Conservation (phyloP, 2,329 filamentous ascomycete genomes). For the Diaporthe vexans region DNA sequence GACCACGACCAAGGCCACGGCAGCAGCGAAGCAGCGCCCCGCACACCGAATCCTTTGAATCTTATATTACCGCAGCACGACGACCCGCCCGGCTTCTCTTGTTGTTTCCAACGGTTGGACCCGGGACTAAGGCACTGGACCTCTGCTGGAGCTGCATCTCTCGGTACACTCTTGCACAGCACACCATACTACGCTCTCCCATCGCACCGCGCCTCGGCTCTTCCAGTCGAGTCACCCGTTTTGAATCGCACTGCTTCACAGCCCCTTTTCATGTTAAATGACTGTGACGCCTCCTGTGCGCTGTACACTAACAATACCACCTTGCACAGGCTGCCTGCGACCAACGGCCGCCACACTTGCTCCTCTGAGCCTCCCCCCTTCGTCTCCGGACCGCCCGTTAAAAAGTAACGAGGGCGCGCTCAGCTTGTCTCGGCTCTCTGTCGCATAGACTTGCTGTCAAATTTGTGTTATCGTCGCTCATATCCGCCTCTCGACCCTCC, state of each 20-base stretch:
- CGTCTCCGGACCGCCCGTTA: conserved; percentile 32
- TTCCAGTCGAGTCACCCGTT: conserved; percentile 32
- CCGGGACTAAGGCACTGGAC: conserved; percentile 6
- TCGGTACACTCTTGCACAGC: conserved; percentile 34
- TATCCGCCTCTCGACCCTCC: conserved; percentile 45
- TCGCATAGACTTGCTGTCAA: conserved; percentile 8
- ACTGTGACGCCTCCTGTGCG: conserved; percentile 38
- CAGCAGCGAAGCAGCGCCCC: conserved; percentile 21
- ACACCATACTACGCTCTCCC: conserved; percentile 31
- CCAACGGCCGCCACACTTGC: conserved; percentile 45
- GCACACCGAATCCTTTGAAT: conserved; percentile 25
- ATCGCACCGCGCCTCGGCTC: conserved; percentile 29
- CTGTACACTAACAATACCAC: conserved; percentile 49
- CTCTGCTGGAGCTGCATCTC: conserved; percentile 17
- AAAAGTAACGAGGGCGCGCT: conserved; percentile 23
- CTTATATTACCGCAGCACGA: conserved; percentile 26
- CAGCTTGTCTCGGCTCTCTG: conserved; percentile 40
- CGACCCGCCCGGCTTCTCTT: conserved; percentile 19
- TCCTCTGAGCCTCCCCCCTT: conserved; percentile 20
- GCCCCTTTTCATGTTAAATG: conserved; percentile 30
- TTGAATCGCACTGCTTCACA: conserved; percentile 37
- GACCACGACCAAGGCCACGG: conserved; percentile 27
- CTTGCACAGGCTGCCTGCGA: conserved; percentile 48
- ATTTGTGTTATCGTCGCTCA: conserved; percentile 27
- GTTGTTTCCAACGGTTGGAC: conserved; percentile 30